Conservation (phyloP, 805 yeast species). For the Cyberlindnera sargentensis region DNA sequence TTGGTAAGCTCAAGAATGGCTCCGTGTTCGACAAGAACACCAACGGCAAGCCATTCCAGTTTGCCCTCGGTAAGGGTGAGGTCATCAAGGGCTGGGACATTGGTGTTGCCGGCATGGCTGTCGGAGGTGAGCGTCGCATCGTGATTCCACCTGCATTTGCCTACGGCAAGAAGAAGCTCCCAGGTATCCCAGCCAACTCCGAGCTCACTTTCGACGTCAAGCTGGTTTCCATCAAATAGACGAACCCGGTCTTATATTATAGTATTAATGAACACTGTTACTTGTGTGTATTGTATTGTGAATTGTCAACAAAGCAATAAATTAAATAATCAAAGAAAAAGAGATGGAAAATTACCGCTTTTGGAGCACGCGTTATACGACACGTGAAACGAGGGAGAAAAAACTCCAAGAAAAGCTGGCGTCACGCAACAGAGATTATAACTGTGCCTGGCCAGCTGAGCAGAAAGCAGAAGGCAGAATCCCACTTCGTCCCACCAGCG, state of each 20-base stretch:
- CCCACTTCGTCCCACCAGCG: too few species aligned
- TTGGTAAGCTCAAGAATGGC: constrained; percentile 96
- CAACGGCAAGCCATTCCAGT: constrained; percentile 90
- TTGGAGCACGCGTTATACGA: too few species aligned
- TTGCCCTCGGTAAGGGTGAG: constrained; percentile 93
- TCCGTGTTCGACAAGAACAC: constrained; percentile 96
- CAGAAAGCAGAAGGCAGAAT: too few species aligned
- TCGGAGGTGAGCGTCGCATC: constrained; percentile 98
- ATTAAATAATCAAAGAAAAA: too few species aligned
- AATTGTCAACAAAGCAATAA: too few species aligned
- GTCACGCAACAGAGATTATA: too few species aligned
- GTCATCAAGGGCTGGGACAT: constrained; percentile 98
- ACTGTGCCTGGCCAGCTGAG: too few species aligned
- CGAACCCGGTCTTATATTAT: neutral
- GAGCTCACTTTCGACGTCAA: constrained; percentile 95
- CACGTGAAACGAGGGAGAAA: too few species aligned
- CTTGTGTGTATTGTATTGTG: too few species aligned
- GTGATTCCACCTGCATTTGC: constrained; percentile 95
- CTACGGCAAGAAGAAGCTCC: constrained; percentile 88
- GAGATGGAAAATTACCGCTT: too few species aligned
- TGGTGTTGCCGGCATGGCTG: constrained; percentile 98
- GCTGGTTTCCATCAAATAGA: constrained; percentile 79
- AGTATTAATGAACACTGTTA: neutral
- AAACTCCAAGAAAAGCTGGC: too few species aligned
- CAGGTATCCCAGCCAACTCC: constrained; percentile 97